phyloP scores from a whole-genome alignment of 225 moss, liverwort and hornwort species.

The Neckera pumila region DNA sequence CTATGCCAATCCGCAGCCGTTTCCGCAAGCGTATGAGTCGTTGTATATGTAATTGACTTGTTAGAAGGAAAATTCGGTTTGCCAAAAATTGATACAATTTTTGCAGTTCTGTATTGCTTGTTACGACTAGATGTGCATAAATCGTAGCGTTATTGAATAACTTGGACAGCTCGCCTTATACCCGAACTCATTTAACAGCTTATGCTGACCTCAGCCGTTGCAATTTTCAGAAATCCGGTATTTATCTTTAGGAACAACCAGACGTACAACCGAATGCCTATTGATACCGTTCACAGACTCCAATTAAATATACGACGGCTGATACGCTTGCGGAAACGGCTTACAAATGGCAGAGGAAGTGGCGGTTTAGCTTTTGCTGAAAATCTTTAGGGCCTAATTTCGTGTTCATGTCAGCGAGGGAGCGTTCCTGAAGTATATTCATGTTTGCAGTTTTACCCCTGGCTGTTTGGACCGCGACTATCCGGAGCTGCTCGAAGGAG shows the following conservation, averaged over 20 bases:
- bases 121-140: neutral
- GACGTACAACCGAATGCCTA: neutral
- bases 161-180: neutral
- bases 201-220: neutral
- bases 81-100: neutral
- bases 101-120: neutral
- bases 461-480: slow-evolving; percentile 34
- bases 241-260: neutral
- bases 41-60: neutral
- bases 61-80: neutral
- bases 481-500: slow-evolving; percentile 37
- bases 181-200: neutral
- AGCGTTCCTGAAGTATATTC: neutral
- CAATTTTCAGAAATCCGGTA: neutral
- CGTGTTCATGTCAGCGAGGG: neutral
- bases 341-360: neutral
- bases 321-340: neutral
- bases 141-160: neutral
- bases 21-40: neutral
- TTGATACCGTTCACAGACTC: neutral
- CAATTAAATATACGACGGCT: neutral
- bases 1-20: neutral
- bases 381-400: neutral
- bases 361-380: neutral
- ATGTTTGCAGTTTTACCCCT: slow-evolving; percentile 38